These are phyloP conservation scores for Hyphopichia homilentoma DNA, from an alignment of 805 yeast genomes.

Conservation along the genomic window DNA sequence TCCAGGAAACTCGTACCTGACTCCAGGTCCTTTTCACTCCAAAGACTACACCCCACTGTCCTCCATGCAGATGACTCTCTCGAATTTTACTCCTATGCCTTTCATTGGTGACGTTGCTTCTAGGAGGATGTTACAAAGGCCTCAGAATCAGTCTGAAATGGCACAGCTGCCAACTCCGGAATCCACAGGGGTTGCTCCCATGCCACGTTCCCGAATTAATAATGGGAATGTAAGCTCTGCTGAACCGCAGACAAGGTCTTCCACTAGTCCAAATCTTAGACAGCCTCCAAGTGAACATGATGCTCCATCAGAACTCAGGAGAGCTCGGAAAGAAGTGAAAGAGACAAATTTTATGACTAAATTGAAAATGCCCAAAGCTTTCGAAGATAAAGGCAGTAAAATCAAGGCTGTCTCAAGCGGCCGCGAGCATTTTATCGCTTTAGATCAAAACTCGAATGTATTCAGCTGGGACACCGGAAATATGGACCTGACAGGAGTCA, in stretches of 20 bases:
- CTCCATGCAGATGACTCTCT: slow-evolving; percentile 5
- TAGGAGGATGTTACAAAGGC: slow-evolving; percentile 2
- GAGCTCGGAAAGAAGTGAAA: slow-evolving; percentile 4
- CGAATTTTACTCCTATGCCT: slow-evolving; percentile 5
- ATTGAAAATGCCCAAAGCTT: slow-evolving; percentile 13
- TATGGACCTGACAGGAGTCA: slow-evolving; percentile 34
- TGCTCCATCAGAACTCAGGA: slow-evolving; percentile 8
- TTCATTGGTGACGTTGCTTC: slow-evolving; percentile 5
- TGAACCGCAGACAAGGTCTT: background rate
- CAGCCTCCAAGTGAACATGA: slow-evolving; percentile 17
- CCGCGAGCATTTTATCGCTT: slow-evolving; percentile 58
- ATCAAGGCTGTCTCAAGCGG: slow-evolving; percentile 58
- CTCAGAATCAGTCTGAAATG: slow-evolving; percentile 1
- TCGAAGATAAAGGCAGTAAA: slow-evolving; percentile 13
- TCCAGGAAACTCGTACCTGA: slow-evolving; percentile 6
- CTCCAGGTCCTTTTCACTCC: slow-evolving; percentile 26
- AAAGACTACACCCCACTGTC: slow-evolving; percentile 16
- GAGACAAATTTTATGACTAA: slow-evolving; percentile 24
- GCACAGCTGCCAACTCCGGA: slow-evolving; percentile 4
- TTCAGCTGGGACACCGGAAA: slow-evolving; percentile 62
- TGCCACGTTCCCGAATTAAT: too few species aligned
- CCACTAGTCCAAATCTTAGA: slow-evolving; percentile 17
- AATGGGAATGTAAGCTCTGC: too few species aligned
- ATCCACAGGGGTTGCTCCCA: slow-evolving; percentile 8
- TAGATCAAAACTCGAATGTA: slow-evolving; percentile 45